Percentiles rank a stretch among this genome's conserved stretches.
phyloP scores from a whole-genome alignment of 495 filamentous ascomycete genomes.

The Daldinia vernicosa region DNA sequence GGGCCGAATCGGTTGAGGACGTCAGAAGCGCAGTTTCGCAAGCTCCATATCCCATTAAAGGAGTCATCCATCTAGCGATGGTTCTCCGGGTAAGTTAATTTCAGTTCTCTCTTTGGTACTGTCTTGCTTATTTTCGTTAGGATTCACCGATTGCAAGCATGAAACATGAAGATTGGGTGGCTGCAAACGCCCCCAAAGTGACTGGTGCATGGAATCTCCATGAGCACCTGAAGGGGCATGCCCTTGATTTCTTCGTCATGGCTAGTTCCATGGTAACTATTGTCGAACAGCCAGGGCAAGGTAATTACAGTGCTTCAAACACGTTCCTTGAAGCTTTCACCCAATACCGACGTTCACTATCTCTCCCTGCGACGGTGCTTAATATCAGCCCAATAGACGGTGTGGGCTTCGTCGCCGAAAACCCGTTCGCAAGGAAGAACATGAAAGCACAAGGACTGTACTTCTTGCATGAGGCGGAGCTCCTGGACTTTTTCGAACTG shows the following conservation, averaged over 20 bases:
- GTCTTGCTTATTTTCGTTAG: neutral
- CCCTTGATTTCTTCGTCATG: conserved; percentile 47
- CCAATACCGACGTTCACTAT: conserved; percentile 43
- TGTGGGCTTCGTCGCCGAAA: conserved; percentile 42
- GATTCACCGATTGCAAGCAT: conserved; percentile 41
- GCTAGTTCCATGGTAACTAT: conserved; percentile 36
- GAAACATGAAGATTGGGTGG: conserved; percentile 45
- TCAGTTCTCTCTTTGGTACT: neutral
- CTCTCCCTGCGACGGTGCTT: conserved; percentile 45
- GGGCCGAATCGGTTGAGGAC: neutral
- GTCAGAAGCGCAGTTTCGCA: neutral
- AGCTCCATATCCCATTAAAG: conserved; percentile 29
- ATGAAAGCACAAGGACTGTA: conserved; percentile 1
- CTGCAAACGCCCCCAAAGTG: conserved; percentile 52
- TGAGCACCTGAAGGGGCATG: conserved; percentile 18
- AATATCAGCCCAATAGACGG: conserved; percentile 48
- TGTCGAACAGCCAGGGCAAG: conserved; percentile 44
- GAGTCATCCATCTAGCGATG: conserved; percentile 46
- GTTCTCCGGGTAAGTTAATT: conserved; percentile 43
- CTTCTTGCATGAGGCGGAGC: conserved; percentile 12
- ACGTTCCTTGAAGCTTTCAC: conserved; percentile 52
- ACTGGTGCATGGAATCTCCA: conserved; percentile 49
- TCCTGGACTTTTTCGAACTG: conserved; percentile 25
- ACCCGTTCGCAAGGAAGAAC: neutral
- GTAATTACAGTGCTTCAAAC: conserved; percentile 49